Conservation (phyloP, 805 yeast species). For the Saturnispora besseyi region DNA sequence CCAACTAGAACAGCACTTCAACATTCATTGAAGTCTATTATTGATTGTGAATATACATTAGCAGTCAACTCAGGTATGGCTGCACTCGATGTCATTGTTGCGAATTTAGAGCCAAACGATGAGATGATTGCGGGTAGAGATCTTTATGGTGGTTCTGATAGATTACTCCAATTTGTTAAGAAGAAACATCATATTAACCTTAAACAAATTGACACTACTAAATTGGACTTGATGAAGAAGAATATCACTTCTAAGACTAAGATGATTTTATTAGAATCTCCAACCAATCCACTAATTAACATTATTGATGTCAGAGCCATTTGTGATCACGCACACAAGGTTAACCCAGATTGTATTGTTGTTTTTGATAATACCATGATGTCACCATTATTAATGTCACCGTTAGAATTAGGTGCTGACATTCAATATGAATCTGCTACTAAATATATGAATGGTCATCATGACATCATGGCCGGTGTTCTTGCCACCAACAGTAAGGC, state of each 20-base stretch:
- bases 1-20: constrained; percentile 84
- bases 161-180: constrained; percentile 66
- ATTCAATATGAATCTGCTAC: constrained; percentile 93
- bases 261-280: constrained; percentile 80
- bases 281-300: constrained; percentile 89
- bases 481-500: constrained; percentile 58
- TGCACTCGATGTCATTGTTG: constrained; percentile 68
- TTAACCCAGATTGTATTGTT: constrained; percentile 58
- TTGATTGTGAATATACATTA: constrained; percentile 66
- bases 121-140: constrained; percentile 93
- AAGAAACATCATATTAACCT: constrained; percentile 57
- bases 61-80: constrained; percentile 94
- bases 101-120: constrained; percentile 72
- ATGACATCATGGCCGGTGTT: constrained; percentile 94
- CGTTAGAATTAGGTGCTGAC: constrained; percentile 80
- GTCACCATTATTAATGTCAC: constrained; percentile 82
- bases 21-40: constrained; percentile 64
- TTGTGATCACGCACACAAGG: constrained; percentile 53
- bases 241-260: constrained; percentile 51
- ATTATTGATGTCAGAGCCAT: constrained; percentile 72
- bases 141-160: constrained; percentile 87
- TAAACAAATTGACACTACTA: constrained; percentile 74
- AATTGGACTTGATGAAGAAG: constrained; percentile 49
- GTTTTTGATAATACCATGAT: constrained; percentile 96
- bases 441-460: constrained; percentile 88